Evolutionary conservation across 129 eudicot genomes (phyloP).

Genomic region (Flaveria sonorensis): DNA sequence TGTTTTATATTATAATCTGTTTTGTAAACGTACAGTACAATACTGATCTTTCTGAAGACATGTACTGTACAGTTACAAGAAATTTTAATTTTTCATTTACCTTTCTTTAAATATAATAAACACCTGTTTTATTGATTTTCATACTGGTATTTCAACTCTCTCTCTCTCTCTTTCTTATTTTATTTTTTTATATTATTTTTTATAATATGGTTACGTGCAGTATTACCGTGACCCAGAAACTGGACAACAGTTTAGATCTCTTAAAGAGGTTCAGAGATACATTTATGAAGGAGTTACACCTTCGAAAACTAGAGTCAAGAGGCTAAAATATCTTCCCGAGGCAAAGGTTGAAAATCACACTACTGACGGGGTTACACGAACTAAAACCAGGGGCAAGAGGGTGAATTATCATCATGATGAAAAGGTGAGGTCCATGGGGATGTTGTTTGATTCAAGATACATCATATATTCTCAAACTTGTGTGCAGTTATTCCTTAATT

Average conservation of each 20-base stretch:
- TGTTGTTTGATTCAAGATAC: constrained; percentile 17
- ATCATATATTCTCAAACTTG: neutral
- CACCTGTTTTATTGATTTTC: neutral
- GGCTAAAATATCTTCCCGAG: constrained; percentile 16
- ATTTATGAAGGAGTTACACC: constrained; percentile 52
- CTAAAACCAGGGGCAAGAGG: constrained; percentile 18
- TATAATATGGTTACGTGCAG: constrained; percentile 39
- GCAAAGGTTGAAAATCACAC: constrained; percentile 52
- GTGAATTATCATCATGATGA: constrained; percentile 19
- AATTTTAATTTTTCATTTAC: neutral
- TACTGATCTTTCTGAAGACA: neutral
- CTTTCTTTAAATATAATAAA: neutral
- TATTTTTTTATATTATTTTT: neutral
- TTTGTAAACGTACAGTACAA: neutral
- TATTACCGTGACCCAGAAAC: constrained; percentile 79
- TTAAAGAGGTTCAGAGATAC: constrained; percentile 60
- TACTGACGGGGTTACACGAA: constrained; percentile 48
- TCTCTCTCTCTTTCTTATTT: no score
- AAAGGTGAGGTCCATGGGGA: constrained; percentile 20
- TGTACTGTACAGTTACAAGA: neutral
- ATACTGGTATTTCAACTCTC: neutral
- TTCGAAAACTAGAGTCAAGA: constrained; percentile 15
- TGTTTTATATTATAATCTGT: constrained; percentile 15
- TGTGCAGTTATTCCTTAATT: neutral
- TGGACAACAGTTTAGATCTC: constrained; percentile 67